A percentile compares a stretch with the other conserved stretches of the same genome.
Evolutionary conservation across 2,329 filamentous ascomycete genomes (phyloP).

Genomic region (Neodidymelliopsis sp.): DNA sequence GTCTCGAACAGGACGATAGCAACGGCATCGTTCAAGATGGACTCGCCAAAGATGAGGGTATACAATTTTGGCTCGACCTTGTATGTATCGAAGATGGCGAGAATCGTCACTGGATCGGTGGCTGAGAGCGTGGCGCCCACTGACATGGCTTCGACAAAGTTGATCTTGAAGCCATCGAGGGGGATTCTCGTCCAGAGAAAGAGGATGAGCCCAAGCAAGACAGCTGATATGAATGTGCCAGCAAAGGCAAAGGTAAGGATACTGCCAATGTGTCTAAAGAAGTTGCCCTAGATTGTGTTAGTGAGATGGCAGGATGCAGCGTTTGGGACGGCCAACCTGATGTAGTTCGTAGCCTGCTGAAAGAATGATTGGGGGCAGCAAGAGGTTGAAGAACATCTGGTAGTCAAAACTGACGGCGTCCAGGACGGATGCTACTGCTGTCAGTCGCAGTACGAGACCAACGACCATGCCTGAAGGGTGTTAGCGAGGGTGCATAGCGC

Average conservation of each 20-base stretch:
- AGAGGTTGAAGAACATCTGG: constrained; percentile 98
- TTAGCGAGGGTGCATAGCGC: constrained; percentile 35
- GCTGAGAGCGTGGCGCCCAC: constrained; percentile 96
- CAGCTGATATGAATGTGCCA: constrained; percentile 93
- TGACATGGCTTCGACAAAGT: constrained; percentile 94
- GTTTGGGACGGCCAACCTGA: constrained; percentile 61
- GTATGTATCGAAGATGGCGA: constrained; percentile 99
- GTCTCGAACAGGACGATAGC: constrained; percentile 99
- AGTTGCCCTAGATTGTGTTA: constrained; percentile 71
- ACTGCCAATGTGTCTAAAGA: constrained; percentile 97
- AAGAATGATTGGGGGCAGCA: constrained; percentile 97
- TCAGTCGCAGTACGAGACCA: constrained; percentile 84
- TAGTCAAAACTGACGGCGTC: constrained; percentile 96
- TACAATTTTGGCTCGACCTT: constrained; percentile 99
- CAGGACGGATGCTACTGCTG: constrained; percentile 81
- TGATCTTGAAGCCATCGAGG: constrained; percentile 83
- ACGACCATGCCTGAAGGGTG: constrained; percentile 82
- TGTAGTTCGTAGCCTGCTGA: constrained; percentile 97
- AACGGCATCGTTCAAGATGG: constrained; percentile 96
- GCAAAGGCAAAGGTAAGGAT: constrained; percentile 98
- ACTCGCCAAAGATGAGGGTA: constrained; percentile 98
- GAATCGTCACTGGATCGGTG: constrained; percentile 95
- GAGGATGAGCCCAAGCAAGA: constrained; percentile 89
- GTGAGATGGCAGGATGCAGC: background rate
- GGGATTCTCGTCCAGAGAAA: constrained; percentile 90